Conservation (phyloP, 2,329 filamentous ascomycete genomes). For the Venturia oleaginea region DNA sequence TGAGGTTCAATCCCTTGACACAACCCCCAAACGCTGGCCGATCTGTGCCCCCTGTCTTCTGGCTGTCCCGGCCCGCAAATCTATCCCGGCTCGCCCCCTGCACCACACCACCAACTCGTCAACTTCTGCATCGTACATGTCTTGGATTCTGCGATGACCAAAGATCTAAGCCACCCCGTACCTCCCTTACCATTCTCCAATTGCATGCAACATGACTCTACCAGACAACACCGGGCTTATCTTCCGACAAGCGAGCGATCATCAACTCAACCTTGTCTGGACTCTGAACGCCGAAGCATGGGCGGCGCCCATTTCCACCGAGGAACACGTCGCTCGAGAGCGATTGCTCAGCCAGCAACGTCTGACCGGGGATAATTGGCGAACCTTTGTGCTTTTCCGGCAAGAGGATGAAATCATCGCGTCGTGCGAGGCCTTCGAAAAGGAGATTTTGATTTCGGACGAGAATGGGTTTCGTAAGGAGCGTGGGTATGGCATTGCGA, state of each 20-base stretch:
- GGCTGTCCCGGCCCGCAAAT: neutral
- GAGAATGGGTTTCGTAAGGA: neutral
- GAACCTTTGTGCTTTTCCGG: neutral
- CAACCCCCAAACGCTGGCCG: too few relatives aligned
- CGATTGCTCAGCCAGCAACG: slow-evolving; percentile 1
- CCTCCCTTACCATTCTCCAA: neutral
- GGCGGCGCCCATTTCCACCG: neutral
- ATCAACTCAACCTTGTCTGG: neutral
- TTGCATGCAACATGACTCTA: neutral
- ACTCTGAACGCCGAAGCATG: slow-evolving; percentile 1
- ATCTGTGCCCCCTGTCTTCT: neutral
- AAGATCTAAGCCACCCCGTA: neutral
- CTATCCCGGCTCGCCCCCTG: neutral
- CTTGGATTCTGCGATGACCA: neutral
- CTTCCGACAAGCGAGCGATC: neutral
- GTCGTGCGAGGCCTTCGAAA: neutral
- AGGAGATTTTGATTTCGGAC: neutral
- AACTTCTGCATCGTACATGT: neutral
- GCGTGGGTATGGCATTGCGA: slow-evolving; percentile 5
- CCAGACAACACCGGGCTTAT: neutral
- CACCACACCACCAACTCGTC: neutral
- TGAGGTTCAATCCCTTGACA: neutral
- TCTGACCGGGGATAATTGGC: neutral
- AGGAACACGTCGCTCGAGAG: neutral
- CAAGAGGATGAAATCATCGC: slow-evolving; percentile 1